Evolutionary conservation across 768 basidiomycete species (phyloP).

Genomic region (Serendipita vermifera): DNA sequence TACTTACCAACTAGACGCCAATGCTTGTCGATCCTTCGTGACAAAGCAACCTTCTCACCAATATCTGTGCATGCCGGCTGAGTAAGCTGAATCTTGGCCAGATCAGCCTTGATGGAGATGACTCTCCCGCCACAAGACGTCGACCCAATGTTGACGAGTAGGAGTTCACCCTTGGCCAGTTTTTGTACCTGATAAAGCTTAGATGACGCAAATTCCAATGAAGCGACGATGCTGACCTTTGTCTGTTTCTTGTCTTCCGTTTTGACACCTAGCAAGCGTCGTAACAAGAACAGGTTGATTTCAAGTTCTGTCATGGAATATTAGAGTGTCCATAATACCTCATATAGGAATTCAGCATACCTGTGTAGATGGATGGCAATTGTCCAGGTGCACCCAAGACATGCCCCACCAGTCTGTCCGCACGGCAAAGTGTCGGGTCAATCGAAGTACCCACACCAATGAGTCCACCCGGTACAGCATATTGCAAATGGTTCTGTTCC

Average conservation of each 20-base stretch:
- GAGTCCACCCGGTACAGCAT: slow-evolving; percentile 92
- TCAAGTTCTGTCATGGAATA: slow-evolving; percentile 51
- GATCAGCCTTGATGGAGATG: slow-evolving; percentile 82
- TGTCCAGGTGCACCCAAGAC: slow-evolving; percentile 92
- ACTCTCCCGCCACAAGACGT: slow-evolving; percentile 96
- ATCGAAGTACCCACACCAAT: slow-evolving; percentile 98
- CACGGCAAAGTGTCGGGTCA: slow-evolving; percentile 92
- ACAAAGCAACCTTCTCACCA: slow-evolving; percentile 94
- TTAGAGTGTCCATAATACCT: background rate
- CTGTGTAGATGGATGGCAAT: slow-evolving; percentile 84
- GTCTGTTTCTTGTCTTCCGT: slow-evolving; percentile 99
- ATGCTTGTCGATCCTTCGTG: slow-evolving; percentile 92
- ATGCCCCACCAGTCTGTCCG: slow-evolving; percentile 92
- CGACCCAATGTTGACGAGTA: slow-evolving; percentile 96
- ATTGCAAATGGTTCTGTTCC: slow-evolving; percentile 86
- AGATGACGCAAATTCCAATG: background rate
- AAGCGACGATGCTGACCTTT: slow-evolving; percentile 32
- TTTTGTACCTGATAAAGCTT: slow-evolving; percentile 45
- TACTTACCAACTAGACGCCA: slow-evolving; percentile 88
- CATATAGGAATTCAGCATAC: slow-evolving; percentile 28
- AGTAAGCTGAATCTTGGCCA: slow-evolving; percentile 88
- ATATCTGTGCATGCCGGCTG: slow-evolving; percentile 93
- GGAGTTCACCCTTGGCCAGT: slow-evolving; percentile 77
- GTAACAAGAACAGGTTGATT: slow-evolving; percentile 87
- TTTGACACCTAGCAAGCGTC: slow-evolving; percentile 92